Evolutionary conservation across 495 filamentous ascomycete species (phyloP), one percentile per base, ranked within the genome.

Genomic region (Mytilinidion resinicola): DNA sequence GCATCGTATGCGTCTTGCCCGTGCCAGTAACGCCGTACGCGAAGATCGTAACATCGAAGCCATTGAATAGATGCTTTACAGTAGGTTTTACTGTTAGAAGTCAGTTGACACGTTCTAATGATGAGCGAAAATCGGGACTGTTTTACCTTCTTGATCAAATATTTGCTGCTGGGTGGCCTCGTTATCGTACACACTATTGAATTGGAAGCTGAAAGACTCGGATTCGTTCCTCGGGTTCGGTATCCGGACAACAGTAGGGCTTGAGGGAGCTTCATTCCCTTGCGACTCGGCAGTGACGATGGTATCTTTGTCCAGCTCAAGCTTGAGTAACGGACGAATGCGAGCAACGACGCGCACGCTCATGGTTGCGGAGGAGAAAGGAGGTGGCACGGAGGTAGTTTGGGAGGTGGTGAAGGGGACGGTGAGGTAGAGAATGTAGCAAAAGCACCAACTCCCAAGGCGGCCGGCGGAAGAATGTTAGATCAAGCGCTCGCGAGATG

Each of bases 1-100:
- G 85, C 93, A 98, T 98, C 1, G 93, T 98, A 74, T 96, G 89
- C 51, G 93, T 98, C 73, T 98, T 98, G 20, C 93, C 93, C 0
- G 90, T 96, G 20, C 93, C 93, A 0, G 93, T 97, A 19, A 91
- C 89, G 39, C 93, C 93, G 66, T 98, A 96, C 39, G 93, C 92
- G 68, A 98, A 98, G 51, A 97, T 80, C 1, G 91, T 96, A 25
- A 95, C 85, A 71, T 98, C 93, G 62, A 90, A 85, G 52, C 93
- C 93, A 70, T 89, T 86, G 76, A 98, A 96, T 5, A 98, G 82
- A 55, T 95, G 86, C 65, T 96, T 96, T 36, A 96, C 76, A 37
- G 88, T 87, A 0, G 86, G 84, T 4, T 83, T 72, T n/a, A 89
- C 85, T 88, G 55, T 51, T 33, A 15, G 11, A 37, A 11, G 36